A percentile compares a stretch with the other conserved stretches of the same genome.
phyloP scores from a whole-genome alignment of 2,329 filamentous ascomycete genomes.

The Cladophialophora yegresii region DNA sequence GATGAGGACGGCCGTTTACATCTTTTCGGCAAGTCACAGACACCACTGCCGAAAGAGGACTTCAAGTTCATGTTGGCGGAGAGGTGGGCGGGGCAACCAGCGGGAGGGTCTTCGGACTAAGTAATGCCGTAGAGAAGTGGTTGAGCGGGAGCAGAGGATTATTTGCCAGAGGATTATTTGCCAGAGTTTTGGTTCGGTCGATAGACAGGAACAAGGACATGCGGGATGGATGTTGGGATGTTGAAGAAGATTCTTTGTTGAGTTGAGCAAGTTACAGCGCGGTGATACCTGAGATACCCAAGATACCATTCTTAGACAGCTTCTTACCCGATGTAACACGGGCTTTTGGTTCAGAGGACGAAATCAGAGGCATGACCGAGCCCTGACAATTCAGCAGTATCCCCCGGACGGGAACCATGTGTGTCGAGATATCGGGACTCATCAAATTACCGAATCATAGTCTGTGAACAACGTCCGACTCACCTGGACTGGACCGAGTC shows the following conservation, averaged over 20 bases:
- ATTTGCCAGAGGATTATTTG: neutral
- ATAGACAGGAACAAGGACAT: neutral
- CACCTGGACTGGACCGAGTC: too few species aligned
- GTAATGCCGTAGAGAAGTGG: neutral
- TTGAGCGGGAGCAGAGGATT: neutral
- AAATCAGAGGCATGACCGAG: neutral
- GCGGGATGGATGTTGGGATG: neutral
- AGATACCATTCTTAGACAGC: neutral
- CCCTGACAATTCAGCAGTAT: neutral
- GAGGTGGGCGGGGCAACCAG: neutral
- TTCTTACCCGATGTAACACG: neutral
- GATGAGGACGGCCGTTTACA: constrained; percentile 59
- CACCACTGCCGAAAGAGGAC: constrained; percentile 1
- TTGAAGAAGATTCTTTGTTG: neutral
- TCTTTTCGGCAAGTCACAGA: constrained; percentile 46
- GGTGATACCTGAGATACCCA: neutral
- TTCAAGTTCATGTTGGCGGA: constrained; percentile 3
- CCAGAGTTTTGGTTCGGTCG: neutral
- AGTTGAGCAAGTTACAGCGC: neutral
- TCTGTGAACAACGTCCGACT: too few species aligned
- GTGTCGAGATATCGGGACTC: neutral
- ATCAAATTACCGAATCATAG: too few species aligned
- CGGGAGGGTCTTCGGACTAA: neutral
- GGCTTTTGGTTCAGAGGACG: neutral
- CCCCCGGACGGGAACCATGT: neutral